These are phyloP conservation scores for Trichoderma breve DNA, from an alignment of 2,329 filamentous ascomycete species.

Conservation along the genomic window DNA sequence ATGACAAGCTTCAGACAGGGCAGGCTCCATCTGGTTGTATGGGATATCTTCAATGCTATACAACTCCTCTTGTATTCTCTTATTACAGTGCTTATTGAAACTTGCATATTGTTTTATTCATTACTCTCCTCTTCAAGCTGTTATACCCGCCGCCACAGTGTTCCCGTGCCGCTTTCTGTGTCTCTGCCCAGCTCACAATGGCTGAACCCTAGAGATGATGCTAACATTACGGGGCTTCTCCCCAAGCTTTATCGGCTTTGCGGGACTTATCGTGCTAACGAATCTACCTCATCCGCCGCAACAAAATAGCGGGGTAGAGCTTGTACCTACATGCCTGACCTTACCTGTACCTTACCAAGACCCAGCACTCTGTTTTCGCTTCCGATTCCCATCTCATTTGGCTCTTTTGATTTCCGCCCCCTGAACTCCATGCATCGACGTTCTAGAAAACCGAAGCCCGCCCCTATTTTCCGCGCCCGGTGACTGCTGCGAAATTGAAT, in stretches of 20 bases:
- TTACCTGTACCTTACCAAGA: not conserved
- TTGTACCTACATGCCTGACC: not conserved
- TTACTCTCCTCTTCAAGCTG: not conserved
- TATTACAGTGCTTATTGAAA: not conserved
- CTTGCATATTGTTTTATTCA: not conserved
- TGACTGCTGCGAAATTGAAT: not conserved
- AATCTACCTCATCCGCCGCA: not conserved
- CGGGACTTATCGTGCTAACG: not conserved
- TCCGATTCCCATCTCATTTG: slow-evolving; percentile 13
- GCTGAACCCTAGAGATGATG: not conserved
- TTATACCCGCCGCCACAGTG: not conserved
- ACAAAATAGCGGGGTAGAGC: not conserved
- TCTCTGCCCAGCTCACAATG: not conserved
- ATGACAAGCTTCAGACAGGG: not conserved
- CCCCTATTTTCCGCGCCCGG: slow-evolving; percentile 8
- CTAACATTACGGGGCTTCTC: not conserved
- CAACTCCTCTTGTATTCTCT: not conserved
- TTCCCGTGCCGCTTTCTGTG: not conserved
- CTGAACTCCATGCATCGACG: slow-evolving; percentile 8
- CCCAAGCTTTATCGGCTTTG: not conserved
- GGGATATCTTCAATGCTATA: not conserved
- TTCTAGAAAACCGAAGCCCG: slow-evolving; percentile 6
- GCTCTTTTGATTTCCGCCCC: slow-evolving; percentile 1
- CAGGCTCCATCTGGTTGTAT: not conserved
- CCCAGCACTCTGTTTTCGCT: not conserved